A percentile compares a stretch with the other conserved stretches of the same genome.
Evolutionary conservation across 2,329 filamentous ascomycete species (phyloP).

Genomic region (Botrytis tulipae): DNA sequence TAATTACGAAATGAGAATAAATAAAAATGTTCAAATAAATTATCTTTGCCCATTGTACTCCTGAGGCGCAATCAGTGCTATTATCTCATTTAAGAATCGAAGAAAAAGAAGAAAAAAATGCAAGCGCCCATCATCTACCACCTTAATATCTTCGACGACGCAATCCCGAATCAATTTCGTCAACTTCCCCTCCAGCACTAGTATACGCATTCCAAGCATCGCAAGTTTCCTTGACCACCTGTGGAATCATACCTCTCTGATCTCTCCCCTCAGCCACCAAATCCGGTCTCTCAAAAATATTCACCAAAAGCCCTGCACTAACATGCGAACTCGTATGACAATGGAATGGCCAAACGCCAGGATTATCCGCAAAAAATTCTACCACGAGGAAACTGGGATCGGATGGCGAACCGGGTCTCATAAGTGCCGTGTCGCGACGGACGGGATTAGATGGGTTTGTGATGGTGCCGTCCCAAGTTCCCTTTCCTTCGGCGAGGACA

Average conservation of each 20-base stretch:
- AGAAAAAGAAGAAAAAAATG: neutral
- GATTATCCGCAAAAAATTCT: slow-evolving; percentile 50
- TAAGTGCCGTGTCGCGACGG: slow-evolving; percentile 50
- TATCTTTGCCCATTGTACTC: neutral
- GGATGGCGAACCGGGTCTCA: slow-evolving; percentile 39
- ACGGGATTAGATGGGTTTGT: slow-evolving; percentile 49
- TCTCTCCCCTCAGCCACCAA: slow-evolving; percentile 37
- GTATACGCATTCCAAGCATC: slow-evolving; percentile 52
- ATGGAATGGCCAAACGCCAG: slow-evolving; percentile 52
- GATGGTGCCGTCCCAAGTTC: slow-evolving; percentile 34
- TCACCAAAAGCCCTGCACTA: slow-evolving; percentile 42
- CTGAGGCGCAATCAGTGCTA: neutral
- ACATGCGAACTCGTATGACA: slow-evolving; percentile 53
- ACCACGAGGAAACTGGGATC: slow-evolving; percentile 42
- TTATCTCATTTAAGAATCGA: neutral
- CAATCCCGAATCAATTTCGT: slow-evolving; percentile 52
- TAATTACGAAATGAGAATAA: neutral
- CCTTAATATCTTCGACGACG: neutral
- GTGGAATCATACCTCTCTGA: slow-evolving; percentile 43
- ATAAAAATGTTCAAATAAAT: neutral
- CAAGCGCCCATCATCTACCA: neutral
- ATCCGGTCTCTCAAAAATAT: slow-evolving; percentile 37
- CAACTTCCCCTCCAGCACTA: slow-evolving; percentile 43
- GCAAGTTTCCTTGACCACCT: slow-evolving; percentile 50
- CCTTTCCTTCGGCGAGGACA: slow-evolving; percentile 54